phyloP scores from a whole-genome alignment of 164 flowering plant species.

The Hamamelis virginiana region DNA sequence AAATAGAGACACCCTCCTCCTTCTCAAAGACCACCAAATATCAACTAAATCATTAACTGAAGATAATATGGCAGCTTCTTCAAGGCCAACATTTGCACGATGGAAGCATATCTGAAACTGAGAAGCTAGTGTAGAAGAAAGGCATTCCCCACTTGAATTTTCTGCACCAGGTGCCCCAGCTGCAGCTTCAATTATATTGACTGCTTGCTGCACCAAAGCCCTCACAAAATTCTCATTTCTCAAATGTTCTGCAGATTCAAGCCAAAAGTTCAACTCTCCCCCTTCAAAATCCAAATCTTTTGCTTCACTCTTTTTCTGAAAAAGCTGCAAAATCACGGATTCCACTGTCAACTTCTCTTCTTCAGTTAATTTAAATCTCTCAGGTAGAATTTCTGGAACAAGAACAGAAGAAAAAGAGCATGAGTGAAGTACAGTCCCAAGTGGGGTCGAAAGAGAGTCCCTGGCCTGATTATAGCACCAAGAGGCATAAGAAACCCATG shows the following conservation, averaged over 20 bases:
- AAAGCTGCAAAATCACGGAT: slow-evolving; percentile 38
- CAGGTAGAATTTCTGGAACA: slow-evolving; percentile 50
- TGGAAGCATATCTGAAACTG: slow-evolving; percentile 49
- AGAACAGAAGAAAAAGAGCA: slow-evolving; percentile 63
- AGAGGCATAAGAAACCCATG: slow-evolving; percentile 95
- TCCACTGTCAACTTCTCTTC: slow-evolving; percentile 63
- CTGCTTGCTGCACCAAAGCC: slow-evolving; percentile 53
- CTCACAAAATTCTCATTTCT: slow-evolving; percentile 23
- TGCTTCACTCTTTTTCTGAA: slow-evolving; percentile 20
- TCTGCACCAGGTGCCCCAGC: slow-evolving; percentile 77
- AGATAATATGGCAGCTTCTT: slow-evolving; percentile 32
- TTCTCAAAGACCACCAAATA: slow-evolving; percentile 80
- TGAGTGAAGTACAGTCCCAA: slow-evolving; percentile 38
- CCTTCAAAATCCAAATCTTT: slow-evolving; percentile 19
- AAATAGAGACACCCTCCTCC: slow-evolving; percentile 79
- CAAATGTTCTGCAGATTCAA: slow-evolving; percentile 34
- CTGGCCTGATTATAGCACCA: slow-evolving; percentile 88
- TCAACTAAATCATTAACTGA: slow-evolving; percentile 51
- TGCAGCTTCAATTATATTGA: slow-evolving; percentile 65
- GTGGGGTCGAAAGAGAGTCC: slow-evolving; percentile 33
- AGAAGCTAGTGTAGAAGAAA: slow-evolving; percentile 52
- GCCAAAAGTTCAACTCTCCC: slow-evolving; percentile 22
- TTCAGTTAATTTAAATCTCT: slow-evolving; percentile 57
- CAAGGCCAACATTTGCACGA: slow-evolving; percentile 34
- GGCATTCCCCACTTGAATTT: slow-evolving; percentile 43